A percentile compares a stretch with the other conserved stretches of the same genome.
Evolutionary conservation across 2,329 filamentous ascomycete genomes (phyloP).

Genomic region (Stromatinia cepivora): DNA sequence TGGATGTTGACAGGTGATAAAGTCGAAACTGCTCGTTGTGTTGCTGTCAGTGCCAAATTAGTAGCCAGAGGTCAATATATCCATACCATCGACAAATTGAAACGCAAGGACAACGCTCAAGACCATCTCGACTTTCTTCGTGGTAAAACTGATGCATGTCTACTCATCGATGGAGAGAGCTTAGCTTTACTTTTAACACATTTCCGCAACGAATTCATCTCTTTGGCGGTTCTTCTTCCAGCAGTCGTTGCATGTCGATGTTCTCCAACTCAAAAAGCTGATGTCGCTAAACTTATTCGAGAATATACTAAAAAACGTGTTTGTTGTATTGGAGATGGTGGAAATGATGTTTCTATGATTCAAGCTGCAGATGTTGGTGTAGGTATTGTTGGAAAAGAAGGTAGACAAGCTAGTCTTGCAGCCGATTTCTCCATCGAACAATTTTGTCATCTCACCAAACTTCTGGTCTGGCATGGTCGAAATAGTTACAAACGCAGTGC

Average conservation of each 20-base stretch:
- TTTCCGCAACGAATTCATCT: slow-evolving; percentile 83
- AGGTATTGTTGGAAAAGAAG: slow-evolving; percentile 97
- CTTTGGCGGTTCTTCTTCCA: slow-evolving; percentile 80
- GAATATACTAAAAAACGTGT: slow-evolving; percentile 91
- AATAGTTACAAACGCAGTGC: slow-evolving; percentile 96
- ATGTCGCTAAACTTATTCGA: slow-evolving; percentile 87
- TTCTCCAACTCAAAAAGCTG: slow-evolving; percentile 95
- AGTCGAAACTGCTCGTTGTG: slow-evolving; percentile 94
- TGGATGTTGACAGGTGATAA: slow-evolving; percentile 99
- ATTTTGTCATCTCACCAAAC: slow-evolving; percentile 91
- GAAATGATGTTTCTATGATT: slow-evolving; percentile 99
- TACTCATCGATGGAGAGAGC: slow-evolving; percentile 94
- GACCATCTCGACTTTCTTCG: slow-evolving; percentile 87
- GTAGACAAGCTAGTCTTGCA: slow-evolving; percentile 87
- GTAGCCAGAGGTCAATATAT: slow-evolving; percentile 94
- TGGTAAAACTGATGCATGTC: slow-evolving; percentile 80
- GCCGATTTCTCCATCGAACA: slow-evolving; percentile 97
- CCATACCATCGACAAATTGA: slow-evolving; percentile 85
- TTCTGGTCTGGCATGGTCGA: slow-evolving; percentile 97
- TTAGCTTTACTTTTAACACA: slow-evolving; percentile 79
- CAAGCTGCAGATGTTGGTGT: slow-evolving; percentile 97
- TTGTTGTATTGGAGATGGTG: slow-evolving; percentile 95
- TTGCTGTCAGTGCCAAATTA: slow-evolving; percentile 91
- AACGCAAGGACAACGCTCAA: slow-evolving; percentile 79
- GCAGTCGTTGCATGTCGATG: slow-evolving; percentile 95